These are phyloP conservation scores for Claviceps quebecensis DNA, from an alignment of 2,329 filamentous ascomycete species.

Conservation along the genomic window DNA sequence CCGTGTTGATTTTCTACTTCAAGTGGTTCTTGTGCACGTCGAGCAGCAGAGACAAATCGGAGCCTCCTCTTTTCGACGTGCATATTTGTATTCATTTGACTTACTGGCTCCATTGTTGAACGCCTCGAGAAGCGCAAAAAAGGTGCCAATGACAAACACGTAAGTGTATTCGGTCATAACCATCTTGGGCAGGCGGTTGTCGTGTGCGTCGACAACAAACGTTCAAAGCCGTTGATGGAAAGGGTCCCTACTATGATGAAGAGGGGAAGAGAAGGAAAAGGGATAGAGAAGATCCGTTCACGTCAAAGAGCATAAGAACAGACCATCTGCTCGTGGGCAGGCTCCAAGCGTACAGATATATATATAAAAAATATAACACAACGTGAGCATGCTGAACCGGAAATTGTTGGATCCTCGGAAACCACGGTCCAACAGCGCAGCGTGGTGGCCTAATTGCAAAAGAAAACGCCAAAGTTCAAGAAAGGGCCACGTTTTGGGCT, in stretches of 20 bases:
- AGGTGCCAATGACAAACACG: constrained; percentile 60
- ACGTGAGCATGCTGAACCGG: background rate
- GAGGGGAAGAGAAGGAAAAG: background rate
- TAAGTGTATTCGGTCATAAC: constrained; percentile 51
- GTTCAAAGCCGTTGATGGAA: background rate
- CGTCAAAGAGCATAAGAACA: no score
- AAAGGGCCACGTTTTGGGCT: background rate
- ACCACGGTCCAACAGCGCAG: background rate
- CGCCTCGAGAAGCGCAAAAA: constrained; percentile 63
- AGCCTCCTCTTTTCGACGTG: no score
- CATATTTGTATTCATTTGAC: constrained; percentile 16
- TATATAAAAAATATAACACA: background rate
- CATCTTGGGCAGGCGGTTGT: constrained; percentile 27
- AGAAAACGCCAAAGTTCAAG: background rate
- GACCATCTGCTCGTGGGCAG: background rate
- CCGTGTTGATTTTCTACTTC: background rate
- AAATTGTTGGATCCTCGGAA: background rate
- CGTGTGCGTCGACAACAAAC: constrained; percentile 1
- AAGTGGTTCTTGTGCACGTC: no score
- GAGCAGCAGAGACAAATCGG: no score
- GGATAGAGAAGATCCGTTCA: background rate
- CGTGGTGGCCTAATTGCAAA: no score
- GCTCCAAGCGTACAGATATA: background rate
- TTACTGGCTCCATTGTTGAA: constrained; percentile 68
- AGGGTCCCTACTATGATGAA: background rate